Conservation (phyloP, 2,329 filamentous ascomycete genomes). For the Bipolaris gigantea region DNA sequence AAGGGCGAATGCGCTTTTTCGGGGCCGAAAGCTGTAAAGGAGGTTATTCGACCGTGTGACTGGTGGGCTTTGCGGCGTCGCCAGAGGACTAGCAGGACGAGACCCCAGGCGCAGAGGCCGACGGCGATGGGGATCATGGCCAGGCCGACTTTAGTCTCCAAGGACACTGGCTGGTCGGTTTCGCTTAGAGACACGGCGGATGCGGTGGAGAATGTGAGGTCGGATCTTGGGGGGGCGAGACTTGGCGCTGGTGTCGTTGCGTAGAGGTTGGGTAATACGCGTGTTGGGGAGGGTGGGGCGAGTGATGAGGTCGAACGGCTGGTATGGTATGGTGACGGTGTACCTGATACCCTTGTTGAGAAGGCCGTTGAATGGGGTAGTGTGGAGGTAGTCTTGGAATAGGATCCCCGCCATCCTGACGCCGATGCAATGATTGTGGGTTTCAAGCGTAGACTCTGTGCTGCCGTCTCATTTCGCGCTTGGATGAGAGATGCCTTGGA, state of each 20-base stretch:
- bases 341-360: background rate
- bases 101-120: constrained; percentile 15
- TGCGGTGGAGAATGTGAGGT: background rate
- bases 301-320: background rate
- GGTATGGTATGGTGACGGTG: background rate
- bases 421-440: background rate
- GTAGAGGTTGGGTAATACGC: background rate
- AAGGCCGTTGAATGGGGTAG: background rate
- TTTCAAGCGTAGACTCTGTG: background rate
- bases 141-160: constrained; percentile 26
- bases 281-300: background rate
- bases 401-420: background rate
- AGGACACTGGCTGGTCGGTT: constrained; percentile 4
- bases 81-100: constrained; percentile 22
- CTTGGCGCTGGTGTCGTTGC: background rate
- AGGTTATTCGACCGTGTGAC: background rate
- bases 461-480: background rate
- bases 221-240: background rate
- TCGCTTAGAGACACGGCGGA: background rate
- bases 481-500: background rate
- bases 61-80: constrained; percentile 14
- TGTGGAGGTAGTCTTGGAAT: background rate
- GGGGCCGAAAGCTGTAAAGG: constrained; percentile 11
- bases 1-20: constrained; percentile 18
- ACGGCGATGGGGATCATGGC: constrained; percentile 29